Conservation (phyloP, 2,329 filamentous ascomycete genomes). For the Volutella citrinella region DNA sequence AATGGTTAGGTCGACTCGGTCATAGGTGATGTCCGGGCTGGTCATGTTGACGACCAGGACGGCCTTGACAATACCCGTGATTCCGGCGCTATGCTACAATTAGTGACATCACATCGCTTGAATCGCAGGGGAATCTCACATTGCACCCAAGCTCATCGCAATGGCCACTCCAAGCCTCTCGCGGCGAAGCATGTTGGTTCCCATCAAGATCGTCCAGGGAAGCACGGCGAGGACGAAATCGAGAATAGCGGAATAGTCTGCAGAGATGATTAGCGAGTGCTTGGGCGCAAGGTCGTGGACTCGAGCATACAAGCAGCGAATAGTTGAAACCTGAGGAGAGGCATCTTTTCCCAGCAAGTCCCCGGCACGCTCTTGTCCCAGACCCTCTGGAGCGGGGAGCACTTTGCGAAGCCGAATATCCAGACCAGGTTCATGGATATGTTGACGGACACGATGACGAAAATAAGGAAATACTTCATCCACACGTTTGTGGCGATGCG, state of each 20-base stretch:
- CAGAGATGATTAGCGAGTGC: conserved; percentile 3
- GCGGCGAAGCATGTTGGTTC: conserved; percentile 28
- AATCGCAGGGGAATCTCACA: conserved; percentile 18
- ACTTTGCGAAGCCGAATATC: conserved; percentile 33
- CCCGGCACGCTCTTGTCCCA: conserved; percentile 23
- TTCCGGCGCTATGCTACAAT: conserved; percentile 26
- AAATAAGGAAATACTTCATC: conserved; percentile 28
- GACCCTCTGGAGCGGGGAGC: conserved; percentile 26
- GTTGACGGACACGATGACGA: conserved; percentile 32
- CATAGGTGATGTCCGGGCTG: conserved; percentile 31
- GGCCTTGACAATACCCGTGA: conserved; percentile 32
- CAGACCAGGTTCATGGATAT: conserved; percentile 32
- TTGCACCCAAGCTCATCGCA: conserved; percentile 34
- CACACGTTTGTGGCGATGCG: conserved; percentile 26
- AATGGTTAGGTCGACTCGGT: conserved; percentile 33
- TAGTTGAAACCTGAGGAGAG: conserved; percentile 26
- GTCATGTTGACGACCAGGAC: conserved; percentile 30
- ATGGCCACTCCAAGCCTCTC: conserved; percentile 33
- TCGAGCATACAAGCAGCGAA: conserved; percentile 29
- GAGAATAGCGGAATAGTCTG: conserved; percentile 33
- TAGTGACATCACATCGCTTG: conserved; percentile 2
- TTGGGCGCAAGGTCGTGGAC: rapidly evolving
- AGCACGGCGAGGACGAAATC: conserved; percentile 33
- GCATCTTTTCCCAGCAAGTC: conserved; percentile 27
- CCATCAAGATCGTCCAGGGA: conserved; percentile 33